Evolutionary conservation across 306 rosid genomes (phyloP).

Genomic region (Elaeagnus macrophylla): DNA sequence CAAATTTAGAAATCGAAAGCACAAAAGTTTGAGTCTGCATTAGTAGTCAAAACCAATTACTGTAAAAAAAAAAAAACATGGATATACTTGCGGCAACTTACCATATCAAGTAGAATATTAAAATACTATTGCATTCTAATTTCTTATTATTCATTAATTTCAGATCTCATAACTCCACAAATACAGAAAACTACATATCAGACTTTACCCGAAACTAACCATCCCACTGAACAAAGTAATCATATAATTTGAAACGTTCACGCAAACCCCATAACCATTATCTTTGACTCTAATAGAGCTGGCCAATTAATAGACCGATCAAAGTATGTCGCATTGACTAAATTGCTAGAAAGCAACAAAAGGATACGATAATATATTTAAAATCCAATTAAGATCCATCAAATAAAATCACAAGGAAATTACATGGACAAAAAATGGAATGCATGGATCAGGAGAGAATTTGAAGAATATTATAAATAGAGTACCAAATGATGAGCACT

Average conservation of each 20-base stretch:
- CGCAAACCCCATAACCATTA: not conserved
- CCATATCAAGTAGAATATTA: constrained; percentile 4
- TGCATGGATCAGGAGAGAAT: constrained; percentile 5
- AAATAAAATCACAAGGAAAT: constrained; percentile 4
- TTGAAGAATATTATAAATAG: not conserved
- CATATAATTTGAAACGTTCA: not conserved
- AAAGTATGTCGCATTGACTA: constrained; percentile 3
- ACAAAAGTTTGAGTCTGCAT: no score
- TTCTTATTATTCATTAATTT: constrained; percentile 11
- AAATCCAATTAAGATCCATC: constrained; percentile 37
- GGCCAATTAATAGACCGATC: not conserved
- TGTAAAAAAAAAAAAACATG: no score
- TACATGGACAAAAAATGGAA: not conserved
- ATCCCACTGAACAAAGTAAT: not conserved
- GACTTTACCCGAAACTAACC: not conserved
- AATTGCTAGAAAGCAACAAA: constrained; percentile 1
- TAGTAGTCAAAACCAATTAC: no score
- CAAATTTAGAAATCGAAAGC: no score
- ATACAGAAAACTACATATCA: not conserved
- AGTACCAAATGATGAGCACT: constrained; percentile 98
- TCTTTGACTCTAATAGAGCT: not conserved
- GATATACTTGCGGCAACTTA: no score
- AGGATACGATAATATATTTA: constrained; percentile 6
- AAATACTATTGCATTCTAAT: constrained; percentile 1
- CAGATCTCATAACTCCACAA: constrained; percentile 13